A percentile compares a stretch with the other conserved stretches of the same genome.
Evolutionary conservation across 306 rosid genomes (phyloP).

Genomic region (Abrus precatorius): DNA sequence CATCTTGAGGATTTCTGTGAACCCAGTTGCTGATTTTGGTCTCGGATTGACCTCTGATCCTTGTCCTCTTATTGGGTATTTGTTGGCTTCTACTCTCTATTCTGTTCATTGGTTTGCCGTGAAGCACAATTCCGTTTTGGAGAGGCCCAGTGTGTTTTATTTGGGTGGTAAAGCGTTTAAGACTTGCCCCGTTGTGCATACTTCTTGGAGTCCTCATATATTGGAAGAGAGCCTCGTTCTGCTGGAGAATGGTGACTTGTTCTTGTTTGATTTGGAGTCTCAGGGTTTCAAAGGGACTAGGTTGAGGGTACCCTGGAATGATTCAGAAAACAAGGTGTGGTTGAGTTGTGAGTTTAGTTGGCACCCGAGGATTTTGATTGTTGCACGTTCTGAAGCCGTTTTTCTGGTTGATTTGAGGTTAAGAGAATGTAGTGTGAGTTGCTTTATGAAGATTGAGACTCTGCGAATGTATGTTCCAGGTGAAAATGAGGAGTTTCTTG

Average conservation of each 20-base stretch:
- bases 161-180: constrained; percentile 63
- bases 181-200: constrained; percentile 59
- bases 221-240: constrained; percentile 65
- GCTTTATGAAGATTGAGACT: constrained; percentile 64
- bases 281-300: constrained; percentile 57
- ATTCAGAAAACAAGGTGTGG: constrained; percentile 57
- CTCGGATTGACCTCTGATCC: background rate
- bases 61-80: constrained; percentile 59
- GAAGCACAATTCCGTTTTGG: constrained; percentile 31
- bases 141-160: constrained; percentile 45
- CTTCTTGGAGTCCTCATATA: constrained; percentile 77
- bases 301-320: constrained; percentile 63
- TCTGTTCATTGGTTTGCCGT: constrained; percentile 71
- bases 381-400: constrained; percentile 67
- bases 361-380: constrained; percentile 69
- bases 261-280: constrained; percentile 73
- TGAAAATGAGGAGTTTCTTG: constrained; percentile 62
- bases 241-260: constrained; percentile 65
- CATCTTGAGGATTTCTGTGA: constrained; percentile 58
- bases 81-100: constrained; percentile 60
- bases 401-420: constrained; percentile 72
- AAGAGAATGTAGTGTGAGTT: constrained; percentile 53
- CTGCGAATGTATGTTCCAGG: constrained; percentile 54
- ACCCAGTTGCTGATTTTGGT: constrained; percentile 39
- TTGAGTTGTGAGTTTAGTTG: constrained; percentile 79